phyloP scores from a whole-genome alignment of 805 yeast species.

The Lachancea waltii region DNA sequence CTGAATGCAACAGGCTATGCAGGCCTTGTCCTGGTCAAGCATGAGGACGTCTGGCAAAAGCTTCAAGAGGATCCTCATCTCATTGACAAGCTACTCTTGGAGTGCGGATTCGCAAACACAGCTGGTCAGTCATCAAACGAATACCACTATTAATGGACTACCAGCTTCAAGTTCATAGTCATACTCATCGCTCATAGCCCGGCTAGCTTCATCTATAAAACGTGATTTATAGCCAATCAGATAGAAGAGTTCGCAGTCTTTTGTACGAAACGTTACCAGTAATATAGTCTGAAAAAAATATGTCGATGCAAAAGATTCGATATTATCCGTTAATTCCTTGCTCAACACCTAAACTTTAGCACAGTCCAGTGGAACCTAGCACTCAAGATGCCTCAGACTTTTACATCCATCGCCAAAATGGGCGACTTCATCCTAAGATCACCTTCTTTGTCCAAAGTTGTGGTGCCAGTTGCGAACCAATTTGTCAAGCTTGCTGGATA shows the following conservation, averaged over 20 bases:
- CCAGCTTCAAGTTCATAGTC: not conserved
- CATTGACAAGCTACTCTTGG: constrained; percentile 47
- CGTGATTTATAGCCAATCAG: constrained; percentile 4
- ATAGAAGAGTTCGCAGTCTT: not conserved
- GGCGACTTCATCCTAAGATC: constrained; percentile 76
- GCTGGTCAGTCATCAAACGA: constrained; percentile 53
- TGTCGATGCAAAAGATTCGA: not conserved
- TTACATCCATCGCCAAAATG: constrained; percentile 64
- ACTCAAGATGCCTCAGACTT: constrained; percentile 38
- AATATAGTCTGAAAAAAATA: not conserved
- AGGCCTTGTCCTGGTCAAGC: constrained; percentile 74
- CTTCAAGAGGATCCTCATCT: constrained; percentile 40
- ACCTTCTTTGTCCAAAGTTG: constrained; percentile 68
- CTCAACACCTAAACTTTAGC: too few relatives aligned
- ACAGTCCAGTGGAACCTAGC: too few relatives aligned
- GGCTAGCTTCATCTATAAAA: not conserved
- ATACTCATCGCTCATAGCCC: not conserved
- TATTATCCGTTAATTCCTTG: not conserved
- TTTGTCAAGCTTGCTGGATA: constrained; percentile 78
- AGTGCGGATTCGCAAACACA: constrained; percentile 61
- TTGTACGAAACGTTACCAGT: not conserved
- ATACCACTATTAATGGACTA: constrained; percentile 45
- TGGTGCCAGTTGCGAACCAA: constrained; percentile 72
- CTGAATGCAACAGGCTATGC: constrained; percentile 76
- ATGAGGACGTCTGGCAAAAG: constrained; percentile 45